Conservation (phyloP, 192 early-diverging fungal species). For the Mortierella antarctica region DNA sequence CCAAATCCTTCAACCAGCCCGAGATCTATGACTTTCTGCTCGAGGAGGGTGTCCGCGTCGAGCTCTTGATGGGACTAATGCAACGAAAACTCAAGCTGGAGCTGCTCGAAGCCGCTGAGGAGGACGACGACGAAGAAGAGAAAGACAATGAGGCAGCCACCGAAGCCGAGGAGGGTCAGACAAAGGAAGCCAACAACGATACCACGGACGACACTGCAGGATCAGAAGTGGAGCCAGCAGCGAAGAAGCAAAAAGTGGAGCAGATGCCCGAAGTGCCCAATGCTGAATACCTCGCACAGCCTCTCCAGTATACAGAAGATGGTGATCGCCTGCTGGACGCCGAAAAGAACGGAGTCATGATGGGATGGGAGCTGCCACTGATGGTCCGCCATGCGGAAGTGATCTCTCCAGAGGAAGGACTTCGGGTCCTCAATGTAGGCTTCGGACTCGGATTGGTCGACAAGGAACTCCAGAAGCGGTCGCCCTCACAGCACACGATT, state of each 20-base stretch:
- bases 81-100: constrained; percentile 35
- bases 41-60: constrained; percentile 84
- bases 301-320: constrained; percentile 79
- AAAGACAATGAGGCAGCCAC: not conserved
- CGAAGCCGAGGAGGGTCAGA: constrained; percentile 14
- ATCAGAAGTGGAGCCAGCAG: not conserved
- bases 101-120: constrained; percentile 45
- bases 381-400: constrained; percentile 90
- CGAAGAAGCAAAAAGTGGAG: constrained; percentile 44
- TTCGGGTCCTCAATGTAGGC: constrained; percentile 78
- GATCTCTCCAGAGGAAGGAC: constrained; percentile 70
- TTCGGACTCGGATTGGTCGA: constrained; percentile 96
- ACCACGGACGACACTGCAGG: not conserved
- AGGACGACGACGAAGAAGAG: constrained; percentile 45
- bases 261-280: constrained; percentile 69
- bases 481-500: constrained; percentile 84
- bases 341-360: constrained; percentile 95
- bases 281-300: constrained; percentile 80
- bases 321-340: constrained; percentile 85
- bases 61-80: constrained; percentile 76
- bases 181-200: not conserved
- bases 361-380: constrained; percentile 96
- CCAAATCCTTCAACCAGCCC: constrained; percentile 71
- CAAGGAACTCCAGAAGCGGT: constrained; percentile 76
- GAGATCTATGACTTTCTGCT: constrained; percentile 84